Percentiles rank a stretch among this genome's conserved stretches.
These are phyloP conservation scores for Malassezia cuniculi DNA, from an alignment of 1,284 basidiomycete genomes.

Conservation along the genomic window DNA sequence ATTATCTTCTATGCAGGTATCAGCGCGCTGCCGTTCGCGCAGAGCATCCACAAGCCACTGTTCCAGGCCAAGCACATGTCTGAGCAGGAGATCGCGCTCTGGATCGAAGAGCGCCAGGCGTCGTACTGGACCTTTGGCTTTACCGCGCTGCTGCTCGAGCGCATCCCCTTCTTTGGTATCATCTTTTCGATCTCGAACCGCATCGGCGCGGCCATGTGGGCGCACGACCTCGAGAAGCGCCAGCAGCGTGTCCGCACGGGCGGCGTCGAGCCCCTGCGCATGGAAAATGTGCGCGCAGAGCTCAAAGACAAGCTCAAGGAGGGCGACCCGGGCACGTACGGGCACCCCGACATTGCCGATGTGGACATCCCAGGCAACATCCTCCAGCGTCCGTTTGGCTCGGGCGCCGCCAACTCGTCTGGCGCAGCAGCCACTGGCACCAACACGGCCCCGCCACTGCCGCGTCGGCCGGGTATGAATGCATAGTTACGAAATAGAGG, in stretches of 20 bases:
- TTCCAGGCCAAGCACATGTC: constrained; percentile 42
- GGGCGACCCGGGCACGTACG: constrained; percentile 7
- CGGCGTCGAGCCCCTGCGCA: constrained; percentile 8
- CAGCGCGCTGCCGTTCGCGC: constrained; percentile 23
- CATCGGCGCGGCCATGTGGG: constrained; percentile 44
- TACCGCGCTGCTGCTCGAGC: constrained; percentile 30
- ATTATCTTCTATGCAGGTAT: constrained; percentile 22
- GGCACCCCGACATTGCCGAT: constrained; percentile 1
- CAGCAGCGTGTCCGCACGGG: constrained; percentile 27
- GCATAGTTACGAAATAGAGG: too few relatives aligned
- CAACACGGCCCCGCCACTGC: too few relatives aligned
- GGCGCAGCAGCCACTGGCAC: too few relatives aligned
- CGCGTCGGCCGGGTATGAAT: too few relatives aligned
- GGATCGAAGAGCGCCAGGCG: constrained; percentile 36
- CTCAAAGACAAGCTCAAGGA: not conserved
- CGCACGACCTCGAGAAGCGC: constrained; percentile 42
- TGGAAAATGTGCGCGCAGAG: constrained; percentile 5
- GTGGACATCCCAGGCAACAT: constrained; percentile 8
- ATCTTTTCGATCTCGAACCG: constrained; percentile 38
- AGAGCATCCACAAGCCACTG: constrained; percentile 21
- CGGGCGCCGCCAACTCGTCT: too few relatives aligned
- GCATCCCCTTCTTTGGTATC: constrained; percentile 33
- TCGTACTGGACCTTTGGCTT: constrained; percentile 37
- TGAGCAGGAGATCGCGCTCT: constrained; percentile 29
- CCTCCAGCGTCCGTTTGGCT: not conserved